Evolutionary conservation across 768 basidiomycete genomes (phyloP).

Genomic region (Amanita brunnescens): DNA sequence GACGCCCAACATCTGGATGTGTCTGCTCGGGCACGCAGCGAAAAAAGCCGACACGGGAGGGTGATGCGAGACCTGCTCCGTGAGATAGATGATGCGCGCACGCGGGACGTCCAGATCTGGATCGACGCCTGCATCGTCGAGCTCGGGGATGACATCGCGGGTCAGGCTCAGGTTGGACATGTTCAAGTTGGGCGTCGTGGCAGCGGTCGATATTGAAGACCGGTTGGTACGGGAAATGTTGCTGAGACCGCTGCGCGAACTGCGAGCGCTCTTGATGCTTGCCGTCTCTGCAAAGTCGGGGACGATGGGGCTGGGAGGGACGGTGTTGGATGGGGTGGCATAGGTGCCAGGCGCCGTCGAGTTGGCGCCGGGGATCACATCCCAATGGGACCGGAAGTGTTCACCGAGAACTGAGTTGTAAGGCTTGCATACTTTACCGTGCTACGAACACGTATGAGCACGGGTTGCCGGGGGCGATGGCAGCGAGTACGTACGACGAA

Average conservation of each 20-base stretch:
- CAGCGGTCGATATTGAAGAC: conserved; percentile 44
- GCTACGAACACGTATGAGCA: conserved; percentile 33
- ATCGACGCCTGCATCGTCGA: conserved; percentile 8
- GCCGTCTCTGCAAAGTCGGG: conserved; percentile 32
- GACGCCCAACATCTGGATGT: conserved; percentile 65
- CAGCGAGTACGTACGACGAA: conserved; percentile 56
- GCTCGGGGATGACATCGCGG: conserved; percentile 16
- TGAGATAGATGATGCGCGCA: conserved; percentile 70
- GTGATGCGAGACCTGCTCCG: conserved; percentile 95
- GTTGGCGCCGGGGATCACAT: conserved; percentile 44
- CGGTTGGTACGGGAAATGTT: conserved; percentile 42
- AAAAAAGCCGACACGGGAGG: conserved; percentile 88
- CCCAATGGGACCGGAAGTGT: conserved; percentile 86
- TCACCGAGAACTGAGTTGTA: conserved; percentile 85
- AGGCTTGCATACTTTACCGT: conserved; percentile 91
- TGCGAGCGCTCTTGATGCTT: conserved; percentile 51
- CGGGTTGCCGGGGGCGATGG: background rate
- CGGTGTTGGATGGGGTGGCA: conserved; percentile 16
- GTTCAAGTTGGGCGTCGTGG: conserved; percentile 31
- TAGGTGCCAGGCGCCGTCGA: conserved; percentile 30
- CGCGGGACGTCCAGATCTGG: conserved; percentile 24
- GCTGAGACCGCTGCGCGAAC: conserved; percentile 50
- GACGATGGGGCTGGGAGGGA: conserved; percentile 8
- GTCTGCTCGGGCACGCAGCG: conserved; percentile 65
- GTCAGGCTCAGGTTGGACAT: conserved; percentile 56